Conservation (phyloP, 495 filamentous ascomycete species). For the Copromyces sp. region DNA sequence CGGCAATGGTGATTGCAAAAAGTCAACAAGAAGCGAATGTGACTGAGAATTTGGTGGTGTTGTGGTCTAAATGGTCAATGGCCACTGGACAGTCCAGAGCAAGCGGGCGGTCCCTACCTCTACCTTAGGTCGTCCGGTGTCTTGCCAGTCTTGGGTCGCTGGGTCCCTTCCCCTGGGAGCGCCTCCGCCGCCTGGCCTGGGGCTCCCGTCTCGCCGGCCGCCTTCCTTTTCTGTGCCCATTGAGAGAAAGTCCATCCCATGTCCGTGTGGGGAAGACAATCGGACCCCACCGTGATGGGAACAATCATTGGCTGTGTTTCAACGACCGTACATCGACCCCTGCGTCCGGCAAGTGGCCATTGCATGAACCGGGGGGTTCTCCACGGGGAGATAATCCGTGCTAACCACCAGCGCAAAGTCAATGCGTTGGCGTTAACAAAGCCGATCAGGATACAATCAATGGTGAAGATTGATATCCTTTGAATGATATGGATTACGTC, state of each 20-base stretch:
- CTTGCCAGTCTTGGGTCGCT: neutral
- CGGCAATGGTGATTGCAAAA: neutral
- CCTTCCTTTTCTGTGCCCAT: constrained; percentile 10
- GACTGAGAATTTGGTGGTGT: neutral
- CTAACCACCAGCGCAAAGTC: constrained; percentile 1
- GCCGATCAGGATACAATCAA: neutral
- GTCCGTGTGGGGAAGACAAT: constrained; percentile 3
- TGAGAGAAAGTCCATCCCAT: neutral
- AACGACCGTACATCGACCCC: neutral
- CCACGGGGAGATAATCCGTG: constrained; percentile 10
- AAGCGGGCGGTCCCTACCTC: neutral
- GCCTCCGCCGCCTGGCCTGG: neutral
- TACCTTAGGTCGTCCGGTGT: neutral
- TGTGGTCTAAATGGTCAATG: neutral
- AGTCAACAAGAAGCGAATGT: neutral
- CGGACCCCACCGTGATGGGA: neutral
- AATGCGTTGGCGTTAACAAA: constrained; percentile 6
- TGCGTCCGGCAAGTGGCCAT: neutral
- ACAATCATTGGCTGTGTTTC: neutral
- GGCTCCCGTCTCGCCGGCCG: constrained; percentile 2
- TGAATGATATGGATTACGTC: neutral
- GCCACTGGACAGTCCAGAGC: neutral
- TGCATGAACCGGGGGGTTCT: neutral
- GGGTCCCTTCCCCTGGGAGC: neutral
- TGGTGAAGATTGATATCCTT: neutral